phyloP scores from a whole-genome alignment of 2,329 filamentous ascomycete species.

The Aspergillus sp. region DNA sequence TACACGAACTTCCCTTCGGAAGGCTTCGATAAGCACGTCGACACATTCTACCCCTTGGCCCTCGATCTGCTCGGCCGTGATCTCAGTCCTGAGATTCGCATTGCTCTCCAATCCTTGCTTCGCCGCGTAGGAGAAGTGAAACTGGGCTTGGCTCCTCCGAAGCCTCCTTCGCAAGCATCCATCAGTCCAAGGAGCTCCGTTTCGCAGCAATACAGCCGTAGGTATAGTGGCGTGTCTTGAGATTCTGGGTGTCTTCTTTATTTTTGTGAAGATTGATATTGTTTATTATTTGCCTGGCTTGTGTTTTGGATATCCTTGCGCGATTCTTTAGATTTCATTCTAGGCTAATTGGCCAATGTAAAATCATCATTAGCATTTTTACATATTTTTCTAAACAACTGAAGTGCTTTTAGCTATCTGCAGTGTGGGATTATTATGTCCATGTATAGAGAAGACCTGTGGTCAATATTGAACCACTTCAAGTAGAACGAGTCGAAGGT shows the following conservation, averaged over 20 bases:
- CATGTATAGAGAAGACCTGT: no score
- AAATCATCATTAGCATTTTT: conserved; percentile 9
- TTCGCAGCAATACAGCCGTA: conserved; percentile 25
- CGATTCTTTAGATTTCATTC: conserved; percentile 7
- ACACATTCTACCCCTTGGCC: conserved; percentile 76
- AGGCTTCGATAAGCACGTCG: conserved; percentile 72
- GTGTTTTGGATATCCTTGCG: conserved; percentile 27
- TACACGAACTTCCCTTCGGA: conserved; percentile 75
- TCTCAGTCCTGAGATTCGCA: conserved; percentile 69
- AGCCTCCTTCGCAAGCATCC: conserved; percentile 20
- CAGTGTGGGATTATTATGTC: no score
- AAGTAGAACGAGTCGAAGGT: no score
- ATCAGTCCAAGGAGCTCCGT: conserved; percentile 31
- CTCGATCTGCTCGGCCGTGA: conserved; percentile 80
- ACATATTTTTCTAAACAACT: neutral
- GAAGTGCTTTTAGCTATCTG: neutral
- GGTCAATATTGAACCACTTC: no score
- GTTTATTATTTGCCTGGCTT: conserved; percentile 5
- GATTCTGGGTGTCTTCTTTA: conserved; percentile 5
- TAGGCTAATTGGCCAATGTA: conserved; percentile 15
- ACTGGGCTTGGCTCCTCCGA: conserved; percentile 40
- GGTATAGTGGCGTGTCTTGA: conserved; percentile 22
- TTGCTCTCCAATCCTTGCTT: conserved; percentile 69
- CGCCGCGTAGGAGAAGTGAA: conserved; percentile 74
- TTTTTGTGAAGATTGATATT: conserved; percentile 3